phyloP scores from a whole-genome alignment of 2,329 filamentous ascomycete species.

The Rhynchosporium secalis region DNA sequence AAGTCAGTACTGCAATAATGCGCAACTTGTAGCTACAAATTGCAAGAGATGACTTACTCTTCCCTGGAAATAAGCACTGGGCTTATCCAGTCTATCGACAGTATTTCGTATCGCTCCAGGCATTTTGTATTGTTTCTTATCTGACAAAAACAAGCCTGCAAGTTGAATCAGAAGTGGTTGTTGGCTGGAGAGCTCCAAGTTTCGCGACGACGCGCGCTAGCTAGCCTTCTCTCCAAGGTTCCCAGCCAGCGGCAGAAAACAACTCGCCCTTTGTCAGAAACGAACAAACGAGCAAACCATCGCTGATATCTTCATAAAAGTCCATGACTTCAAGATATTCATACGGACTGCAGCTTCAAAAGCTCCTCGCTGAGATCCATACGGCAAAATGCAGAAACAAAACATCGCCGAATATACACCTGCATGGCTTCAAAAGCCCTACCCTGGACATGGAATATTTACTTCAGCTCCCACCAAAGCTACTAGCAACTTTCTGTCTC shows the following conservation, averaged over 20 bases:
- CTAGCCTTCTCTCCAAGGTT: slow-evolving; percentile 26
- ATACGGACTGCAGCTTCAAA: slow-evolving; percentile 16
- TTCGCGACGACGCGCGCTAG: slow-evolving; percentile 21
- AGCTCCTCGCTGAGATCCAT: slow-evolving; percentile 25
- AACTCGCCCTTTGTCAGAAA: slow-evolving; percentile 28
- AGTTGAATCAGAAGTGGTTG: slow-evolving; percentile 11
- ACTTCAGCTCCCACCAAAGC: slow-evolving; percentile 45
- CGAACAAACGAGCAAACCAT: slow-evolving; percentile 19
- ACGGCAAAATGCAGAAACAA: slow-evolving; percentile 73
- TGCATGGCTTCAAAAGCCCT: slow-evolving; percentile 78
- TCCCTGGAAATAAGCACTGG: slow-evolving; percentile 88
- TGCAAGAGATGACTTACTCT: slow-evolving; percentile 58
- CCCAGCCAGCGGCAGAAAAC: slow-evolving; percentile 28
- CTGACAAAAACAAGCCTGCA: slow-evolving; percentile 4
- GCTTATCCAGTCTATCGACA: slow-evolving; percentile 88
- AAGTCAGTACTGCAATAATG: slow-evolving; percentile 31
- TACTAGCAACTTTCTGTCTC: slow-evolving; percentile 33
- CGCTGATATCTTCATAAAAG: slow-evolving; percentile 16
- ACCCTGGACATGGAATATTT: slow-evolving; percentile 79
- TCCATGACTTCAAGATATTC: slow-evolving; percentile 21
- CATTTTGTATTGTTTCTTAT: slow-evolving; percentile 35
- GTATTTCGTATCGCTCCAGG: slow-evolving; percentile 57
- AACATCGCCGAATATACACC: slow-evolving; percentile 71
- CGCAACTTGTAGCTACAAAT: neutral
- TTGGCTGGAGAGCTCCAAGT: slow-evolving; percentile 12